phyloP scores from a whole-genome alignment of 768 basidiomycete genomes.

The Tulasnella sp. region DNA sequence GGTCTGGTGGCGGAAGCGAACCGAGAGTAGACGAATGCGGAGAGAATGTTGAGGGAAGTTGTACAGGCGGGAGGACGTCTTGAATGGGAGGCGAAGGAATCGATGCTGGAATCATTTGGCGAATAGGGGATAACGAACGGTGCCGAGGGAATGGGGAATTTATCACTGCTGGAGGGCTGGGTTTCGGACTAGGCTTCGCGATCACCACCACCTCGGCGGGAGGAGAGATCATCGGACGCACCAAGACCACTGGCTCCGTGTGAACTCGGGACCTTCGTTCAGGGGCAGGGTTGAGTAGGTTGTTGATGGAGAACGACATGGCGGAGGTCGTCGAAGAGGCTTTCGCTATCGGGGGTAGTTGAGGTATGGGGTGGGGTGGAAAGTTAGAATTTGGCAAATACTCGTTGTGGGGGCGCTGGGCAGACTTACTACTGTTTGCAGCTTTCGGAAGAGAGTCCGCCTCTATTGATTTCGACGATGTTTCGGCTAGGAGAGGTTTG shows the following conservation, averaged over 20 bases:
- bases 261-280: neutral
- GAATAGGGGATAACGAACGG: neutral
- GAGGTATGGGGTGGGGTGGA: neutral
- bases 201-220: neutral
- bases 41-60: neutral
- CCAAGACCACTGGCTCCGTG: neutral
- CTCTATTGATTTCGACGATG: neutral
- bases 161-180: neutral
- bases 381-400: no score
- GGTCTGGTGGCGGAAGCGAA: neutral
- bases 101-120: neutral
- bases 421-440: neutral
- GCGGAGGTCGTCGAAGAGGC: neutral
- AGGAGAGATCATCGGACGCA: neutral
- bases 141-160: neutral
- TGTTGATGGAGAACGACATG: neutral
- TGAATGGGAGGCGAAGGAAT: neutral
- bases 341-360: neutral
- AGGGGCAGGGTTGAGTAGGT: constrained; percentile 9
- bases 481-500: neutral
- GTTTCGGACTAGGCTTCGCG: neutral
- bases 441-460: neutral
- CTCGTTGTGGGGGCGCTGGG: neutral
- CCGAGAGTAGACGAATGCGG: neutral
- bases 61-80: neutral